These are phyloP conservation scores for Chalaropsis ovoidea DNA, from an alignment of 2,329 filamentous ascomycete species.

Conservation along the genomic window DNA sequence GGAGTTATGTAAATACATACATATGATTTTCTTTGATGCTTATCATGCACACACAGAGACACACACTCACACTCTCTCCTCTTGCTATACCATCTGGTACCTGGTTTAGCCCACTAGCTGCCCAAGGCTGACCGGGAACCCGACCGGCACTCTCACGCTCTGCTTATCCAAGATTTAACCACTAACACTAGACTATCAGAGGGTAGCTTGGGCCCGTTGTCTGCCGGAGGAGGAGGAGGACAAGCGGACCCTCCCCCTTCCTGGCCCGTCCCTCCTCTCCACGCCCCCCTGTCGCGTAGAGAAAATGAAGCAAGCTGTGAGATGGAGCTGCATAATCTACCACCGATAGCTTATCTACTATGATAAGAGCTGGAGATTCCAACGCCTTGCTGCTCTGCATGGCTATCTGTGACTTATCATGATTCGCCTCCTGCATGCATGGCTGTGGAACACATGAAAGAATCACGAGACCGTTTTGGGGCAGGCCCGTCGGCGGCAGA, in stretches of 20 bases:
- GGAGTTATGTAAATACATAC: background rate
- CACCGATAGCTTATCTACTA: constrained; percentile 1
- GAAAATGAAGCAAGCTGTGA: background rate
- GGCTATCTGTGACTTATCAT: background rate
- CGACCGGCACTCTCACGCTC: background rate
- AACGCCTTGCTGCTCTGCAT: no score
- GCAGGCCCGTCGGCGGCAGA: no score
- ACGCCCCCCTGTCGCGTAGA: background rate
- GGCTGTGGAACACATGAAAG: background rate
- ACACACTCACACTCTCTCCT: background rate
- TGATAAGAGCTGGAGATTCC: background rate
- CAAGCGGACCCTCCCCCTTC: background rate
- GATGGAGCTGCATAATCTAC: constrained; percentile 14
- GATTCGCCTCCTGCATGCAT: background rate
- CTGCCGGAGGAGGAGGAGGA: background rate
- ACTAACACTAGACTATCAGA: background rate
- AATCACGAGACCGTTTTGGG: background rate
- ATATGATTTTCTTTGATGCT: no score
- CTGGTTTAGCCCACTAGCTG: background rate
- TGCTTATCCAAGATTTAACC: background rate
- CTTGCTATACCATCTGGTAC: background rate
- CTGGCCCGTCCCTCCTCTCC: background rate
- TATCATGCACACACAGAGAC: background rate
- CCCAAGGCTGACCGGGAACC: background rate
- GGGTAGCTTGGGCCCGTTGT: constrained; percentile 2